phyloP scores from a whole-genome alignment of 2,329 filamentous ascomycete species.

The Triangularia setosa region DNA sequence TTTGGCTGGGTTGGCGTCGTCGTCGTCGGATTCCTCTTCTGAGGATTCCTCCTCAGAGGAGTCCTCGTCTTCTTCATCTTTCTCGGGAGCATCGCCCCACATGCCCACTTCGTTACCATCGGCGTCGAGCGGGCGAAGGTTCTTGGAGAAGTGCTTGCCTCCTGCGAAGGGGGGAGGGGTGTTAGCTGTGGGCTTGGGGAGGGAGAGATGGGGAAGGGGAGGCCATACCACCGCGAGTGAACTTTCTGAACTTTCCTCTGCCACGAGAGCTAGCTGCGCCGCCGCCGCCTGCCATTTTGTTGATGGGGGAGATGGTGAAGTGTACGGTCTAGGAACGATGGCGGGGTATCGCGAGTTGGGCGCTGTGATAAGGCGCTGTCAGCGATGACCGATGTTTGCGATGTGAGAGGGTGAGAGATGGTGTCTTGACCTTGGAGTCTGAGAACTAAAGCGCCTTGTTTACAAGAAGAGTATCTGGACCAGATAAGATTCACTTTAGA shows the following conservation, averaged over 20 bases:
- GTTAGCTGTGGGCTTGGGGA: not conserved
- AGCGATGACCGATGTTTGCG: not conserved
- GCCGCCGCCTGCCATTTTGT: constrained; percentile 42
- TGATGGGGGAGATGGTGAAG: constrained; percentile 10
- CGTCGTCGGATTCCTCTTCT: constrained; percentile 48
- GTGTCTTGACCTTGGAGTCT: not conserved
- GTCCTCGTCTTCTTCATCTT: constrained; percentile 48
- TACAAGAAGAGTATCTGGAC: not conserved
- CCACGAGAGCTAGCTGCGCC: constrained; percentile 59
- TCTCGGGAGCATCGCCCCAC: constrained; percentile 62
- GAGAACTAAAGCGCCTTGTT: not conserved
- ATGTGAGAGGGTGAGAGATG: not conserved
- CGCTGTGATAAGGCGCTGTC: not conserved
- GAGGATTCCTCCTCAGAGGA: constrained; percentile 36
- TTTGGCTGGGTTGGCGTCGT: constrained; percentile 40
- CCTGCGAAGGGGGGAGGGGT: constrained; percentile 52
- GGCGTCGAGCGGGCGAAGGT: constrained; percentile 81
- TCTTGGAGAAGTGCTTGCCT: constrained; percentile 91
- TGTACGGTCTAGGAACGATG: constrained; percentile 1
- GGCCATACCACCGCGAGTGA: constrained; percentile 76
- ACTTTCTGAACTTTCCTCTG: constrained; percentile 93
- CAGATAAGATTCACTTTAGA: not conserved
- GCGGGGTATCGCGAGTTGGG: constrained; percentile 11
- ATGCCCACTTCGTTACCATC: constrained; percentile 87
- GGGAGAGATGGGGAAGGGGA: not conserved